Conservation (phyloP, 1,139 yeast species). For the Suhomyces coccinellae region DNA sequence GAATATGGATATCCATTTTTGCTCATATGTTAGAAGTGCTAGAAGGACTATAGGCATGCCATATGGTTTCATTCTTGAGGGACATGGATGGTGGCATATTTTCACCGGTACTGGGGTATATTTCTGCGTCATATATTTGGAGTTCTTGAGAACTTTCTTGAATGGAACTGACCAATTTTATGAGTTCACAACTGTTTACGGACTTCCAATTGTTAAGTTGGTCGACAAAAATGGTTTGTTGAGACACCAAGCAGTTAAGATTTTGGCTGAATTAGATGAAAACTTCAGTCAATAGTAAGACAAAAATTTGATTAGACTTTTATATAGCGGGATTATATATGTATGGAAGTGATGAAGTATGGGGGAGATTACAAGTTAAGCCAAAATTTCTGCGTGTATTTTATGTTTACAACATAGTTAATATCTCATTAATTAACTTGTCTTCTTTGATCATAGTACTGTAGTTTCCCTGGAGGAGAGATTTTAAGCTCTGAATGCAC, state of each 20-base stretch:
- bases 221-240: constrained; percentile 33
- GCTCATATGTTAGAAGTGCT: constrained; percentile 58
- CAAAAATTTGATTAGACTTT: not conserved
- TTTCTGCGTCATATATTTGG: constrained; percentile 62
- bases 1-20: constrained; percentile 82
- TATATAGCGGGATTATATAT: too few species aligned
- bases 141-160: constrained; percentile 65
- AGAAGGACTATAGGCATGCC: constrained; percentile 81
- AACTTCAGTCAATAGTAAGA: not conserved
- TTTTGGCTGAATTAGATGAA: constrained; percentile 19
- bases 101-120: constrained; percentile 75
- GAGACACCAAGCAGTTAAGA: constrained; percentile 21
- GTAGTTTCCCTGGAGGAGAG: constrained; percentile 29
- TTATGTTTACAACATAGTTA: constrained; percentile 28
- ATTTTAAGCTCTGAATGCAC: constrained; percentile 41
- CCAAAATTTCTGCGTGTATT: not conserved
- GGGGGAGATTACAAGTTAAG: not conserved
- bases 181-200: constrained; percentile 47
- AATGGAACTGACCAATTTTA: constrained; percentile 54
- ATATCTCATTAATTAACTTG: constrained; percentile 44
- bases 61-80: constrained; percentile 81
- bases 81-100: constrained; percentile 99
- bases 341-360: not conserved
- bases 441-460: constrained; percentile 29
- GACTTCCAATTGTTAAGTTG: constrained; percentile 35